Evolutionary conservation across 1,284 basidiomycete species (phyloP).

Genomic region (Irpex sp.): DNA sequence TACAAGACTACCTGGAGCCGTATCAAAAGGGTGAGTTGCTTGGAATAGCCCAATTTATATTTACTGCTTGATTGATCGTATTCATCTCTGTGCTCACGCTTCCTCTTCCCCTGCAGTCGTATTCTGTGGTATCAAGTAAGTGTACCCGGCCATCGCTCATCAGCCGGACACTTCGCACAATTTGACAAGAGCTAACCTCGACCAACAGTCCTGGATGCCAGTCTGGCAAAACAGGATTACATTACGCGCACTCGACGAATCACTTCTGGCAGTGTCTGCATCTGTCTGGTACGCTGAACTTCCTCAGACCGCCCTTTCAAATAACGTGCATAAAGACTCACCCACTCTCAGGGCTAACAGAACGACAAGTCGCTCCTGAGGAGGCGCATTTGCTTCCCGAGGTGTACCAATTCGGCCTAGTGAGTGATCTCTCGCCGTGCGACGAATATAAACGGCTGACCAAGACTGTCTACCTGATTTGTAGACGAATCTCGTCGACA

Average conservation of each 20-base stretch:
- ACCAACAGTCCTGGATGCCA: neutral
- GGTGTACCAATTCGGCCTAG: neutral
- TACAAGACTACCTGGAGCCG: slow-evolving; percentile 6
- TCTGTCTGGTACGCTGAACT: neutral
- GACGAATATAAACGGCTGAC: no score
- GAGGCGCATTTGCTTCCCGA: neutral
- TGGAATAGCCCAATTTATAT: no score
- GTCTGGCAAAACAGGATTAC: neutral
- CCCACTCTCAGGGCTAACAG: neutral
- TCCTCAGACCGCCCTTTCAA: neutral
- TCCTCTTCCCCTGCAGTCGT: neutral
- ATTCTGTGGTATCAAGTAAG: slow-evolving; percentile 4
- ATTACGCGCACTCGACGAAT: neutral
- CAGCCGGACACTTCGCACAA: neutral
- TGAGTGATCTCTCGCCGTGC: neutral
- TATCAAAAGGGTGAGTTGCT: slow-evolving; percentile 6
- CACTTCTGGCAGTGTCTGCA: neutral
- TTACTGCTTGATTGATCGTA: no score
- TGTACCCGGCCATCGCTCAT: neutral
- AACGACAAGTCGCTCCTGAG: neutral
- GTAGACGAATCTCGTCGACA: slow-evolving; percentile 3
- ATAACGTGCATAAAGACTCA: neutral
- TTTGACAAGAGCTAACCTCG: neutral
- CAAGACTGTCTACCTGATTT: no score
- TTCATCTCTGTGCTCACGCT: no score